Percentiles rank a stretch among this genome's conserved stretches.
phyloP scores from a whole-genome alignment of 2,329 filamentous ascomycete genomes.

The Penicillium sp. region DNA sequence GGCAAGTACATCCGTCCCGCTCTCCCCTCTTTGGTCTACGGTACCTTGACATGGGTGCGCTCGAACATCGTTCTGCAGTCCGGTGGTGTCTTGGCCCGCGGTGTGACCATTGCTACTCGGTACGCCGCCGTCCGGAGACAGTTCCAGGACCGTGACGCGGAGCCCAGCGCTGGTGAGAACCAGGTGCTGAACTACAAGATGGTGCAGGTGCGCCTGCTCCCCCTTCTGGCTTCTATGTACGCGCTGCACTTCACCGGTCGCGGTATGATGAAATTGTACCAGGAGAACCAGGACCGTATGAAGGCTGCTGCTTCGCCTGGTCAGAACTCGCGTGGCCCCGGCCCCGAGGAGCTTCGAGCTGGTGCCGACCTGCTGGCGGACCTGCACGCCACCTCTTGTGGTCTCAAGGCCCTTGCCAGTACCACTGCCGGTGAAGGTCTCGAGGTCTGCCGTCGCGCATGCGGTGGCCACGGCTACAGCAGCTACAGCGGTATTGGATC shows the following conservation, averaged over 20 bases:
- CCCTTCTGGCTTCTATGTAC: constrained; percentile 70
- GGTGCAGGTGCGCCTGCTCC: constrained; percentile 71
- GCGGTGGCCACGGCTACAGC: constrained; percentile 74
- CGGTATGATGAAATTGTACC: constrained; percentile 71
- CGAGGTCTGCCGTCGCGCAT: constrained; percentile 71
- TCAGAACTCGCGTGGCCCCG: constrained; percentile 55
- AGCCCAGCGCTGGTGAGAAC: constrained; percentile 61
- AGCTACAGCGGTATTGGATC: constrained; percentile 72
- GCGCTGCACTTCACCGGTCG: constrained; percentile 78
- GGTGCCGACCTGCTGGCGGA: constrained; percentile 69
- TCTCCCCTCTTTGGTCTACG: constrained; percentile 68
- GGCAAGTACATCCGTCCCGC: constrained; percentile 66
- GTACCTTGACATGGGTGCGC: constrained; percentile 73
- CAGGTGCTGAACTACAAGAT: constrained; percentile 79
- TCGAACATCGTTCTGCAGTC: constrained; percentile 72
- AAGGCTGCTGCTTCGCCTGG: constrained; percentile 45
- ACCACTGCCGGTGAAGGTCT: constrained; percentile 72
- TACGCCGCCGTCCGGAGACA: constrained; percentile 74
- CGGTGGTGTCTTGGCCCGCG: constrained; percentile 68
- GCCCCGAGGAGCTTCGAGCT: constrained; percentile 65
- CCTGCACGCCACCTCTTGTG: constrained; percentile 73
- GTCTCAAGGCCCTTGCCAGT: constrained; percentile 70
- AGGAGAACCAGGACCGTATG: constrained; percentile 70
- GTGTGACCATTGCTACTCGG: constrained; percentile 73
- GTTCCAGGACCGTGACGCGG: constrained; percentile 71